Evolutionary conservation across 2,329 filamentous ascomycete genomes (phyloP).

Genomic region (Rhytidhysteron rufulum): DNA sequence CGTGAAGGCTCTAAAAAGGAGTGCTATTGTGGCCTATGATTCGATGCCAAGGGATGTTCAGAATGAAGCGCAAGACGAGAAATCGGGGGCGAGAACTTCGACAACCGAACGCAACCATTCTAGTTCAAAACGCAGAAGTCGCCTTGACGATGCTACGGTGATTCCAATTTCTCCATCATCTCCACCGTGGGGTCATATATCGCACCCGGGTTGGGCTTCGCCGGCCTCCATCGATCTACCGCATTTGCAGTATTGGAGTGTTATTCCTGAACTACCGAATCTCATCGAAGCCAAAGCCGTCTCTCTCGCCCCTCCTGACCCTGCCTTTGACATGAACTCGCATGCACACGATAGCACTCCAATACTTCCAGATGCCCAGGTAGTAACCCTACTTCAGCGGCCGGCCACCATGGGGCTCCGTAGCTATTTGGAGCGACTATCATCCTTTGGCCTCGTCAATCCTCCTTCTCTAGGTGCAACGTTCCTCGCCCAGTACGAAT

Average conservation of each 20-base stretch:
- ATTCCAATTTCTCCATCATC: conserved; percentile 39
- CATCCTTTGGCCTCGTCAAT: conserved; percentile 60
- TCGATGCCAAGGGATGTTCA: conserved; percentile 62
- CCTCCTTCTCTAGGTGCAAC: conserved; percentile 46
- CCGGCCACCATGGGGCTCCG: conserved; percentile 69
- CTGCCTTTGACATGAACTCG: conserved; percentile 30
- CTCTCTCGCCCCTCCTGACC: conserved; percentile 68
- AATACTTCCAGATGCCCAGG: conserved; percentile 58
- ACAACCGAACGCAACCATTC: conserved; percentile 27
- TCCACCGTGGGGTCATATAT: conserved; percentile 75
- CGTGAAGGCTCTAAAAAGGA: conserved; percentile 66
- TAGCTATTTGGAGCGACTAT: conserved; percentile 72
- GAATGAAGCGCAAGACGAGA: conserved; percentile 33
- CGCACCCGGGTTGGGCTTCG: conserved; percentile 85
- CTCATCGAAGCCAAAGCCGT: conserved; percentile 90
- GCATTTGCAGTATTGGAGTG: conserved; percentile 76
- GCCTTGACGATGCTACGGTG: conserved; percentile 23
- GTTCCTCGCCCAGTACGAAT: conserved; percentile 78
- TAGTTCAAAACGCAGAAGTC: conserved; percentile 26
- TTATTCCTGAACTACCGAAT: conserved; percentile 80
- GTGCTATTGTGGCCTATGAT: conserved; percentile 77
- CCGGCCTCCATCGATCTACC: conserved; percentile 71
- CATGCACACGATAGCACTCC: conserved; percentile 23
- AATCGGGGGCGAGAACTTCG: conserved; percentile 14
- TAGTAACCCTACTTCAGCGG: conserved; percentile 69